A percentile compares a stretch with the other conserved stretches of the same genome.
Evolutionary conservation across 148 eudicot genomes (phyloP).

Genomic region (Selenicereus undatus): DNA sequence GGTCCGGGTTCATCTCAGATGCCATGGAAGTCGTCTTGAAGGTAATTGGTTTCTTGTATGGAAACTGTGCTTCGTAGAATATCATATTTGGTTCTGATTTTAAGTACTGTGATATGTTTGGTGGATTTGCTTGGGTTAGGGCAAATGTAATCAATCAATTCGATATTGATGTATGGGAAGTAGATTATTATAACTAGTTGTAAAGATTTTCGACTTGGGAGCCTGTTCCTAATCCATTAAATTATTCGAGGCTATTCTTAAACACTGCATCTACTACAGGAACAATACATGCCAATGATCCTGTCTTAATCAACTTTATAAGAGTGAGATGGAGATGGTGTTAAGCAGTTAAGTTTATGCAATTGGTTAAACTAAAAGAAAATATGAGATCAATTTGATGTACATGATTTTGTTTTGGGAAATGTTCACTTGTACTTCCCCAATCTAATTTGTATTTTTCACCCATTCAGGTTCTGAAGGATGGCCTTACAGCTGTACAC

Average conservation of each 20-base stretch:
- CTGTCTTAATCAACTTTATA: background rate
- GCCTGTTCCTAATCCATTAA: no score
- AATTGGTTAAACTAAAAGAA: background rate
- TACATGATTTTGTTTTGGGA: background rate
- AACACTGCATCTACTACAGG: background rate
- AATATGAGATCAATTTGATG: background rate
- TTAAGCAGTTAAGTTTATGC: background rate
- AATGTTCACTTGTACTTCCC: background rate
- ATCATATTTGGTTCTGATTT: background rate
- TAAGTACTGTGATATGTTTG: background rate
- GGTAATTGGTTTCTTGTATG: slow-evolving; percentile 30
- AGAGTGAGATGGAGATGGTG: background rate
- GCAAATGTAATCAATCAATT: background rate
- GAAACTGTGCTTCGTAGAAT: background rate
- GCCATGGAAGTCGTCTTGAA: slow-evolving; percentile 95
- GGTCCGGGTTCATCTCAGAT: slow-evolving; percentile 88
- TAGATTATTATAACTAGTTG: no score
- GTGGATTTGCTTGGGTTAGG: no score
- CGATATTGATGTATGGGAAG: background rate
- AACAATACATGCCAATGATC: background rate
- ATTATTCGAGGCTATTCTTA: no score
- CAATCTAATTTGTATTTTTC: background rate
- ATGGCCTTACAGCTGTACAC: slow-evolving; percentile 64
- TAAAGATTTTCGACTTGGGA: no score
- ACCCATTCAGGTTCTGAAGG: slow-evolving; percentile 56